A percentile compares a stretch with the other conserved stretches of the same genome.
Conservation (phyloP, 495 filamentous ascomycete genomes). For the Parathielavia appendiculata region DNA sequence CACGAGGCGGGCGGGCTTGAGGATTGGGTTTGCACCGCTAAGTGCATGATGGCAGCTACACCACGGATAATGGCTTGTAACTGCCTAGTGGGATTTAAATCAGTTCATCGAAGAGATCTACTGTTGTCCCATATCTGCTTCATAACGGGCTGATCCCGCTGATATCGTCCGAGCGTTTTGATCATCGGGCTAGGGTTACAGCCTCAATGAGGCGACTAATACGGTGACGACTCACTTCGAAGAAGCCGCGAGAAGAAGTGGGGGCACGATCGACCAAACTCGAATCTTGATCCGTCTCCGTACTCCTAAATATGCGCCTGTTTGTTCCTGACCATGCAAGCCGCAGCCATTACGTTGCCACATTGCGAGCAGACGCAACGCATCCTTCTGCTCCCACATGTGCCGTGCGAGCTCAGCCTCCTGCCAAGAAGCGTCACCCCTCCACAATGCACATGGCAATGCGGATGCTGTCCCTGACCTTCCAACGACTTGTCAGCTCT, state of each 20-base stretch:
- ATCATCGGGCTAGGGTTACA: background rate
- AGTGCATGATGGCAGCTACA: background rate
- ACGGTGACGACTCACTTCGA: background rate
- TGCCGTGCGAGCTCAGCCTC: slow-evolving; percentile 7
- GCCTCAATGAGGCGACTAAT: background rate
- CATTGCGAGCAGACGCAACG: too few relatives aligned
- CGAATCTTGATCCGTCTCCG: background rate
- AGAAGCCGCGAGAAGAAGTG: too few relatives aligned
- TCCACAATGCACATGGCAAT: background rate
- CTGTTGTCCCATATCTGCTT: background rate
- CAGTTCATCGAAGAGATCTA: slow-evolving; percentile 7
- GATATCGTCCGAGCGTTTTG: too few relatives aligned
- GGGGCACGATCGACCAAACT: too few relatives aligned
- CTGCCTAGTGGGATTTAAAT: background rate
- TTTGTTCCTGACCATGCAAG: too few relatives aligned
- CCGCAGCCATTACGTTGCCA: background rate
- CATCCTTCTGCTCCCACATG: too few relatives aligned
- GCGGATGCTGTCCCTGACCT: slow-evolving; percentile 4
- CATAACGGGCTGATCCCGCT: background rate
- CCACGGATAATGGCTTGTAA: background rate
- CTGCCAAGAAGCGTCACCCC: background rate
- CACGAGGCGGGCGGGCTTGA: background rate
- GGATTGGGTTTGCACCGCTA: background rate
- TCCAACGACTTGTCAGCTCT: slow-evolving; percentile 1
- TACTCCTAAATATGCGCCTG: background rate